Percentiles rank a stretch among this genome's conserved stretches.
Evolutionary conservation across 768 basidiomycete genomes (phyloP).

Genomic region (Termitomyces titanicus): DNA sequence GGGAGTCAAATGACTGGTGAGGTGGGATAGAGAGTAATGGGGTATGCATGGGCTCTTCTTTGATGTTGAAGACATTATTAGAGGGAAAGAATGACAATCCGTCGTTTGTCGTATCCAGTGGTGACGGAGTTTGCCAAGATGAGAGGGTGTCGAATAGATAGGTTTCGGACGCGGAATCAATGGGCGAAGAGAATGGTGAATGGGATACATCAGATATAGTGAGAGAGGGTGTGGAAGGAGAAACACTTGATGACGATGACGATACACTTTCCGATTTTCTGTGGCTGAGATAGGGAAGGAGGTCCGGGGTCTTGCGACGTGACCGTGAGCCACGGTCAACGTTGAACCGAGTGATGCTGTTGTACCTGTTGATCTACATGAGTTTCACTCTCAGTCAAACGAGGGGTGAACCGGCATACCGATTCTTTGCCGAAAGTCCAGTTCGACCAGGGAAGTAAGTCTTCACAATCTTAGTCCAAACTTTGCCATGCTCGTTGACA

Average conservation of each 20-base stretch:
- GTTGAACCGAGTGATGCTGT: constrained; percentile 48
- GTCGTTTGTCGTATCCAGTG: constrained; percentile 12
- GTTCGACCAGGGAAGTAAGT: constrained; percentile 60
- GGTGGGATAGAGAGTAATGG: constrained; percentile 20
- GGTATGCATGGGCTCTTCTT: constrained; percentile 19
- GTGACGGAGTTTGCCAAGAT: constrained; percentile 19
- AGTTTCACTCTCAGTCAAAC: neutral
- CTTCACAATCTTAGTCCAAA: constrained; percentile 62
- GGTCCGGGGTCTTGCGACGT: constrained; percentile 34
- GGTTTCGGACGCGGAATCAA: constrained; percentile 18
- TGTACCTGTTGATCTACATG: constrained; percentile 33
- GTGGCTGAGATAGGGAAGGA: constrained; percentile 23
- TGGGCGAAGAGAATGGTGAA: constrained; percentile 19
- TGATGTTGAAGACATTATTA: constrained; percentile 14
- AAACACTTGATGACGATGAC: constrained; percentile 36
- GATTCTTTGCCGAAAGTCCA: constrained; percentile 57
- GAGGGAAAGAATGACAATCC: constrained; percentile 16
- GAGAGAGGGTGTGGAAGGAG: constrained; percentile 33
- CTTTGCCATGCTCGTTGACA: constrained; percentile 52
- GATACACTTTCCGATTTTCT: constrained; percentile 36
- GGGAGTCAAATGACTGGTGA: constrained; percentile 27
- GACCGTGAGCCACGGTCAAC: constrained; percentile 33
- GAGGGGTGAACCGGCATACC: constrained; percentile 27
- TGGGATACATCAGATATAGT: constrained; percentile 21
- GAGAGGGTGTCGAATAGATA: constrained; percentile 21